A percentile compares a stretch with the other conserved stretches of the same genome.
These are phyloP conservation scores for Aureobasidium sp. DNA, from an alignment of 2,329 filamentous ascomycete species.

Conservation along the genomic window DNA sequence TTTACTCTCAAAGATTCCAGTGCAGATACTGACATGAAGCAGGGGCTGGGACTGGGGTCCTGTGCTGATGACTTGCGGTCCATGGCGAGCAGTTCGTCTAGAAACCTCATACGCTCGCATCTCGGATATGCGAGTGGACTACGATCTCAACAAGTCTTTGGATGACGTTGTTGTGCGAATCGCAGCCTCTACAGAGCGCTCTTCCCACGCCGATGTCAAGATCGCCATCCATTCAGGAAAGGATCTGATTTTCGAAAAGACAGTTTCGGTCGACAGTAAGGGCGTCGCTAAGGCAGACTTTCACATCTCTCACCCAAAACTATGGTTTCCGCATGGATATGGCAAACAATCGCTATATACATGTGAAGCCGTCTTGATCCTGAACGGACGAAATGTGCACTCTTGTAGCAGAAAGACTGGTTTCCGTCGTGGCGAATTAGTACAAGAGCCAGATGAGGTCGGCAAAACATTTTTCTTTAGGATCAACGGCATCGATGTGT, in stretches of 20 bases:
- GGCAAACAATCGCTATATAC: conserved; percentile 67
- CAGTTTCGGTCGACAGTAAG: conserved; percentile 22
- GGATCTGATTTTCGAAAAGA: conserved; percentile 28
- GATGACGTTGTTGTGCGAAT: conserved; percentile 50
- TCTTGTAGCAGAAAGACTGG: conserved; percentile 55
- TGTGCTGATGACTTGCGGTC: conserved; percentile 39
- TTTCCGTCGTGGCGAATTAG: conserved; percentile 50
- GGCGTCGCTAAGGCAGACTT: conserved; percentile 36
- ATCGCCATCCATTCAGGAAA: conserved; percentile 28
- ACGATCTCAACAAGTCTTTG: conserved; percentile 52
- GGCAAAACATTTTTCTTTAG: conserved; percentile 66
- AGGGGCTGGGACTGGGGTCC: conserved; percentile 43
- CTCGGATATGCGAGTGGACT: conserved; percentile 56
- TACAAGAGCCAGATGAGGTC: conserved; percentile 43
- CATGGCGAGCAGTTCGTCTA: conserved; percentile 63
- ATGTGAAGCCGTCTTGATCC: conserved; percentile 46
- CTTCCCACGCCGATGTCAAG: conserved; percentile 26
- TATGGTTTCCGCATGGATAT: conserved; percentile 75
- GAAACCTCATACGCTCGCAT: conserved; percentile 62
- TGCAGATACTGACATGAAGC: no score
- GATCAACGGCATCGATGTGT: conserved; percentile 67
- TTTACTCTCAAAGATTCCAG: no score
- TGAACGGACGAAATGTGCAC: conserved; percentile 37
- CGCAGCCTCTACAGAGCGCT: conserved; percentile 40
- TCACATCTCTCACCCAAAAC: conserved; percentile 46